Conservation (phyloP, 495 filamentous ascomycete species). For the Hypoxylon rickii region DNA sequence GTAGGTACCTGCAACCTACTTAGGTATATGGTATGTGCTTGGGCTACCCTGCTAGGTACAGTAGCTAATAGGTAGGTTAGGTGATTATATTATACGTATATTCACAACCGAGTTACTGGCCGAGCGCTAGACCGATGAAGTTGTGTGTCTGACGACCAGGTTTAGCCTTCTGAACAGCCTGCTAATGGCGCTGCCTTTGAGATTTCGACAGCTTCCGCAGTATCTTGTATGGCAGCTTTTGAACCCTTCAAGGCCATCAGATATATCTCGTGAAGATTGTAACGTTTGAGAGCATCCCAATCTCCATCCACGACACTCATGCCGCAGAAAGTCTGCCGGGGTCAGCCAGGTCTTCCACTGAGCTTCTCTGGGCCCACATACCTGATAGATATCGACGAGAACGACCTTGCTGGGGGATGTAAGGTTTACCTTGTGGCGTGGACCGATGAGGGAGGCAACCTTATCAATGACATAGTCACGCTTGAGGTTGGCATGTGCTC, state of each 20-base stretch:
- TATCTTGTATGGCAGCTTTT: conserved; percentile 21
- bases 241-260: conserved; percentile 35
- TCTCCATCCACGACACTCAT: conserved; percentile 57
- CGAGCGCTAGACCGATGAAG: no score
- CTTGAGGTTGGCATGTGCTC: conserved; percentile 76
- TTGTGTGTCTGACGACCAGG: background rate
- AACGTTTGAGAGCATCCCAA: conserved; percentile 54
- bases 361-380: conserved; percentile 45
- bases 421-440: conserved; percentile 80
- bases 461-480: conserved; percentile 77
- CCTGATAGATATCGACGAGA: conserved; percentile 86
- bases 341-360: background rate
- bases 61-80: no score
- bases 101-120: no score
- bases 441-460: conserved; percentile 63
- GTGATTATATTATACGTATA: background rate
- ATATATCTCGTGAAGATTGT: conserved; percentile 54
- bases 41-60: no score
- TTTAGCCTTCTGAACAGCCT: background rate
- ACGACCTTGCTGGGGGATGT: conserved; percentile 81
- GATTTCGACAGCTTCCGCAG: background rate
- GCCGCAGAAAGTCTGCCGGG: conserved; percentile 45
- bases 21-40: no score
- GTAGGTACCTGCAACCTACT: no score
- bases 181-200: background rate